Base-by-base conservation (phyloP, 2,329 filamentous ascomycete genomes). In the Pochonia chlamydosporia region DNA sequence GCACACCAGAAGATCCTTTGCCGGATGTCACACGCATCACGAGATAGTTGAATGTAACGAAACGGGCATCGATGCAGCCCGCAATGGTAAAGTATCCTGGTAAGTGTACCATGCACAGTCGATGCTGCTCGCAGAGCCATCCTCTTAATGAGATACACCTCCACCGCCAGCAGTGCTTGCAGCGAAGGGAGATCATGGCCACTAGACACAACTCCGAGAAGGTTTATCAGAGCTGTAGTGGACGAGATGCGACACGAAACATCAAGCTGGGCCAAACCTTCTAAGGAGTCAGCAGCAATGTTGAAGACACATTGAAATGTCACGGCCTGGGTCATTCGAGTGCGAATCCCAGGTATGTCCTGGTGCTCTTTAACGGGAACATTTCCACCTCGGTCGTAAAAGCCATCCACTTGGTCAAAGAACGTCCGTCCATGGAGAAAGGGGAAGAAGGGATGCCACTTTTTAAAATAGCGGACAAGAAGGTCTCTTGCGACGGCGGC, bases 281-380 rank as follows among this genome's bases (percentile, higher is more conserved):
- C n/a, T n/a, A n/a, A n/a, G n/a, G n/a, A n/a, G n/a, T n/a, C n/a
- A 2, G 53, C 63, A 2, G 71, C 72, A 14, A 77, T 65, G 43
- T 73, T 74, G 54, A 77, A 74, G n/a, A 76, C 64, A 44, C 74
- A 73, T 52, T 75, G 73, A 35, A 76, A 69, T 3, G 68, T 72
- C 26, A 71, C 54, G 5, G 64, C 55, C 35, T 61, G 64, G 35
- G 62, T 59, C 4, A 65, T n/a, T 4, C 28, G 16, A 10, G 16
- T 40, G 16, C 75, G 74, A 35, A 74, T 60, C 10, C 55, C 53
- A 33, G 74, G n/a, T 16, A 8, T 37, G 35, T 10, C n/a, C n/a
- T 37, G 35, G 16, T 37, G 35, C 9, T 5, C 8, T 8, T 16
- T n/a, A n/a, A n/a, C n/a, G n/a, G n/a, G n/a, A n/a, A n/a, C n/a